Evolutionary conservation across 345 rosid species (phyloP).

Genomic region (Syzygium aromaticum): DNA sequence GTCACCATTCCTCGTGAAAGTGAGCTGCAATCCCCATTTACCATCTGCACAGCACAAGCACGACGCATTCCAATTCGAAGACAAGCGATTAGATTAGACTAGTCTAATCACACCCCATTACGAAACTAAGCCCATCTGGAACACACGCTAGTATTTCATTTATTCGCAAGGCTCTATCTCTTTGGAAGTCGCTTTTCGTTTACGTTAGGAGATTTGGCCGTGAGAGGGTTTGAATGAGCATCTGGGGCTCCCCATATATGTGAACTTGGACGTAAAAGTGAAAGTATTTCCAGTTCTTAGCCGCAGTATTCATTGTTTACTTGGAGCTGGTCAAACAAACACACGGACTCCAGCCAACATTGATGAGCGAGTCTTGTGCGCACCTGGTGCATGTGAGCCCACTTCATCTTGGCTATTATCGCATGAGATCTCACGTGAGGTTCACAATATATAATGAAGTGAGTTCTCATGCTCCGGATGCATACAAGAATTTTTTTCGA

Average conservation of each 20-base stretch:
- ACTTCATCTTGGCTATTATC: not conserved
- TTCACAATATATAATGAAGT: not conserved
- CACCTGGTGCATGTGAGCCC: not conserved
- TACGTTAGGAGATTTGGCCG: not conserved
- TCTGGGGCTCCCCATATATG: not conserved
- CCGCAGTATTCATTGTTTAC: not conserved
- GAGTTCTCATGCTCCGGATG: not conserved
- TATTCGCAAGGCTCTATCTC: not conserved
- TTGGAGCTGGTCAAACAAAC: not conserved
- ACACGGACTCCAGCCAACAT: not conserved
- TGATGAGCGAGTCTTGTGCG: not conserved
- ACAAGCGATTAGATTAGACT: not conserved
- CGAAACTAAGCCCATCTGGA: not conserved
- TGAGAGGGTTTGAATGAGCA: not conserved
- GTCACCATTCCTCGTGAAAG: not conserved
- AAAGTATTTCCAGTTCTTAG: not conserved
- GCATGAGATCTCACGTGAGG: not conserved
- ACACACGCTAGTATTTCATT: not conserved
- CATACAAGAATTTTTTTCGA: not conserved
- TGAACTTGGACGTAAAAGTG: not conserved
- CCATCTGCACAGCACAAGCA: not conserved
- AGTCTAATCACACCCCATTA: not conserved
- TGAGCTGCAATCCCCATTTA: not conserved
- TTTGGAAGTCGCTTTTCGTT: not conserved
- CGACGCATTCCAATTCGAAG: not conserved